Evolutionary conservation across 441 rosid species (phyloP).

Genomic region (Raphanus hybrid): DNA sequence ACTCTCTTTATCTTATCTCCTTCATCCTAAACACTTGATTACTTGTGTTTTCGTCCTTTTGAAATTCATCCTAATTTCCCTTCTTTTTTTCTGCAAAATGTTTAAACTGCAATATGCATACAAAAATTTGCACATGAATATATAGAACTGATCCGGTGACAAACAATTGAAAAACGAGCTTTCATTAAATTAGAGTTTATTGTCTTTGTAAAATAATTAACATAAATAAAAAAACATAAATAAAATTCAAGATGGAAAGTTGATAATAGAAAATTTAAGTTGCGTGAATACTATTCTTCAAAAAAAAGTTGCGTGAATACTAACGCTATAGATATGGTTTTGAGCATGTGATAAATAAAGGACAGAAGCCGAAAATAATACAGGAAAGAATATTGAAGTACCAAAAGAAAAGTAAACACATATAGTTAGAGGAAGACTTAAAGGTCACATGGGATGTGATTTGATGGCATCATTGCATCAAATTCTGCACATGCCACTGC

Average conservation of each 20-base stretch:
- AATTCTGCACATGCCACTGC: conserved; percentile 41
- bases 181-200: background rate
- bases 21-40: conserved; percentile 13
- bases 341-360: conserved; percentile 7
- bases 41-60: conserved; percentile 7
- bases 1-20: conserved; percentile 29
- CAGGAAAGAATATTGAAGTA: conserved; percentile 35
- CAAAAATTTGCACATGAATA: background rate
- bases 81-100: background rate
- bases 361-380: conserved; percentile 17
- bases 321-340: background rate
- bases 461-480: conserved; percentile 38
- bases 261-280: background rate
- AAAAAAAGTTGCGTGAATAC: conserved; percentile 3
- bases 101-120: background rate
- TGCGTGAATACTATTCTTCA: background rate
- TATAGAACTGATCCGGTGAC: background rate
- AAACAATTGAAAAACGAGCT: background rate
- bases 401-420: conserved; percentile 37
- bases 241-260: background rate
- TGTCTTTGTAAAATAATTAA: background rate
- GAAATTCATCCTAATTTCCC: background rate
- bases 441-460: conserved; percentile 42
- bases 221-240: background rate
- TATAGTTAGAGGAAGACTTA: conserved; percentile 35